Conservation (phyloP, 192 early-diverging fungal species). For the Coemansia reversa region DNA sequence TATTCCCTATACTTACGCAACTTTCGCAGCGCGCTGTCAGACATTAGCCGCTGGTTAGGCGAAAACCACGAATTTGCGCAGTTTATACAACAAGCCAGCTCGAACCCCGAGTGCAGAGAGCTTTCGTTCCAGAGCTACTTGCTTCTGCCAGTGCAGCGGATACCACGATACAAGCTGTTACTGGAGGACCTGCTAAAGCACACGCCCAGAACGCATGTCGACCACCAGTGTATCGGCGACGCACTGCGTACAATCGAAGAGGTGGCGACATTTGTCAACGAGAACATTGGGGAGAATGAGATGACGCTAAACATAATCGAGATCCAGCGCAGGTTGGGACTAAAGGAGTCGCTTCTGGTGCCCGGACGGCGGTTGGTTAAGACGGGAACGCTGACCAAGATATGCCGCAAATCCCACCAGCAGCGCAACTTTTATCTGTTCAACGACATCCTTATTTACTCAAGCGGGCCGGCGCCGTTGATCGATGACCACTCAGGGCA, state of each 20-base stretch:
- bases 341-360: constrained; percentile 66
- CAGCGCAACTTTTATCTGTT: constrained; percentile 70
- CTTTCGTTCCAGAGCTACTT: constrained; percentile 57
- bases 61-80: constrained; percentile 34
- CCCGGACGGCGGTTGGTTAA: constrained; percentile 70
- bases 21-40: constrained; percentile 52
- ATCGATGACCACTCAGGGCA: constrained; percentile 67
- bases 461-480: constrained; percentile 59
- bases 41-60: constrained; percentile 41
- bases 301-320: constrained; percentile 68
- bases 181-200: constrained; percentile 56
- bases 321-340: constrained; percentile 67
- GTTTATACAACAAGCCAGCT: constrained; percentile 43
- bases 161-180: constrained; percentile 54
- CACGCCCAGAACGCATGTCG: constrained; percentile 51
- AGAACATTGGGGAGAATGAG: constrained; percentile 77
- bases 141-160: constrained; percentile 55
- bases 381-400: constrained; percentile 67
- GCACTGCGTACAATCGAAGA: constrained; percentile 54
- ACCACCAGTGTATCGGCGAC: constrained; percentile 43
- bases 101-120: constrained; percentile 47
- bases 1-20: constrained; percentile 59
- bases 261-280: constrained; percentile 77
- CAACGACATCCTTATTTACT: constrained; percentile 76
- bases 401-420: constrained; percentile 75